Conservation (phyloP, 495 filamentous ascomycete genomes). For the Aspergillus ellipticus region DNA sequence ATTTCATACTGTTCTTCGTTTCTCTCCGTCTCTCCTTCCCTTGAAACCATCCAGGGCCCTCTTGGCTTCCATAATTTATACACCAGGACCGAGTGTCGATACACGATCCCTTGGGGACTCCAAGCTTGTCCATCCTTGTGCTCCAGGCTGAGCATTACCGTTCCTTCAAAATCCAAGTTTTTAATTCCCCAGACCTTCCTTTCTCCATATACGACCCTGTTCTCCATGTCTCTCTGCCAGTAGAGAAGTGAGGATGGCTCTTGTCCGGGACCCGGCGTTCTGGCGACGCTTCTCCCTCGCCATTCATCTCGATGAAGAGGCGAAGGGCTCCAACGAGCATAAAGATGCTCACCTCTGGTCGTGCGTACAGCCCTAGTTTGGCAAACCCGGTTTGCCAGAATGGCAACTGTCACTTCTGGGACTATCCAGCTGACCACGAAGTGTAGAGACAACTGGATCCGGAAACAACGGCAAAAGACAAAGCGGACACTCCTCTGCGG, state of each 20-base stretch:
- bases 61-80: no score
- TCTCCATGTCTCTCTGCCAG: slow-evolving; percentile 5
- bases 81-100: no score
- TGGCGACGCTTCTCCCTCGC: slow-evolving; percentile 62
- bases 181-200: not conserved
- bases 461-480: slow-evolving; percentile 31
- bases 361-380: slow-evolving; percentile 1
- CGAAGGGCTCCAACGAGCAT: slow-evolving; percentile 15
- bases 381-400: not conserved
- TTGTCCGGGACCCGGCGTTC: slow-evolving; percentile 57
- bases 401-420: no score
- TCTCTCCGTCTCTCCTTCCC: no score
- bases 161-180: not conserved
- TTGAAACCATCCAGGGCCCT: no score
- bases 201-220: not conserved
- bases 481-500: slow-evolving; percentile 32
- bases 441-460: slow-evolving; percentile 30
- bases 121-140: no score
- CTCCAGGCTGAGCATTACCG: not conserved
- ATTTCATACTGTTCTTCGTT: no score
- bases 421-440: slow-evolving; percentile 1
- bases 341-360: slow-evolving; percentile 18
- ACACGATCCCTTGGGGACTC: no score
- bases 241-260: slow-evolving; percentile 27
- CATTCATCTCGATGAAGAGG: slow-evolving; percentile 47